Evolutionary conservation across 306 rosid species (phyloP).

Genomic region (Cucurbita argyrosperma): DNA sequence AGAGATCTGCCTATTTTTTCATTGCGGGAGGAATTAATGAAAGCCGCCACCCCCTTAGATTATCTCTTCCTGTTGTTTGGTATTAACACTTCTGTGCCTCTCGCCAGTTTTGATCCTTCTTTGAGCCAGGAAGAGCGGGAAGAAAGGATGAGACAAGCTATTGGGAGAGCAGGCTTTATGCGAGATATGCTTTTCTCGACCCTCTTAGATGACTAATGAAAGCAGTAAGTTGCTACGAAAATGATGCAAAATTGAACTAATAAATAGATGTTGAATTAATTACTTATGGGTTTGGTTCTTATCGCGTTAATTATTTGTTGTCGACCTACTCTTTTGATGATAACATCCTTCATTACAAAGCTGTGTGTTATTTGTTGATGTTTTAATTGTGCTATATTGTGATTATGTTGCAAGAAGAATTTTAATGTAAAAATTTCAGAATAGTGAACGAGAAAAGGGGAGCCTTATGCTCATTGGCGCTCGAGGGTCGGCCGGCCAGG

Average conservation of each 20-base stretch:
- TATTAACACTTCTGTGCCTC: background rate
- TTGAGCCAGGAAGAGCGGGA: constrained; percentile 81
- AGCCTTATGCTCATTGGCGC: background rate
- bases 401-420: constrained; percentile 6
- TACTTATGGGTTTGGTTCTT: background rate
- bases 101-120: constrained; percentile 70
- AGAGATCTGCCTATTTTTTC: background rate
- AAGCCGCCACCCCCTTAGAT: background rate
- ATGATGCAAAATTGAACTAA: constrained; percentile 16
- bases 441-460: background rate
- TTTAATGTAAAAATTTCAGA: background rate
- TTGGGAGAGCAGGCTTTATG: constrained; percentile 79
- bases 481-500: background rate
- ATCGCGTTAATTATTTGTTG: background rate
- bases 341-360: background rate
- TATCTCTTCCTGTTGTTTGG: background rate
- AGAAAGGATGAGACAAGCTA: constrained; percentile 58
- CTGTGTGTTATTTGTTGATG: constrained; percentile 1
- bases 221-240: constrained; percentile 17
- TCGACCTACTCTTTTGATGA: background rate
- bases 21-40: background rate
- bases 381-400: background rate
- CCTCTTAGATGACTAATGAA: constrained; percentile 40
- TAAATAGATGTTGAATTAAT: background rate
- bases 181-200: constrained; percentile 72